phyloP scores from a whole-genome alignment of 2,329 filamentous ascomycete species.

The Teratosphaeria pseudoeucalypti region DNA sequence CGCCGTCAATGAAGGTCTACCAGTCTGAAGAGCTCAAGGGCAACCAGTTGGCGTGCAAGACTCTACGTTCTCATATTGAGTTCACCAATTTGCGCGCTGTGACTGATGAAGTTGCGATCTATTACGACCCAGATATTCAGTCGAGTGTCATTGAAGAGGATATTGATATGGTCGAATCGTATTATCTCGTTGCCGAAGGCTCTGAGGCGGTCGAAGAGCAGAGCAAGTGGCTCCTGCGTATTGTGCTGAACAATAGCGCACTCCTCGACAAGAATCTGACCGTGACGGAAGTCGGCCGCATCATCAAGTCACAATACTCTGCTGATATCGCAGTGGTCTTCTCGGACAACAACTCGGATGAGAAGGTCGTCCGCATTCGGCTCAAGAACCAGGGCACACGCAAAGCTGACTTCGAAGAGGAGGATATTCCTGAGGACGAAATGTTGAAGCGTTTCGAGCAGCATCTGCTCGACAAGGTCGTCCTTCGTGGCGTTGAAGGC shows the following conservation, averaged over 20 bases:
- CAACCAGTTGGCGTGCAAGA: constrained; percentile 72
- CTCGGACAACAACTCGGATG: constrained; percentile 94
- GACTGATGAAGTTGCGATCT: constrained; percentile 86
- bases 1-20: constrained; percentile 91
- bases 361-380: constrained; percentile 87
- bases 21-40: constrained; percentile 51
- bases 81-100: constrained; percentile 90
- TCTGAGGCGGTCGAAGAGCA: constrained; percentile 50
- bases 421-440: constrained; percentile 73
- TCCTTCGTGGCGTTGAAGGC: constrained; percentile 78
- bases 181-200: constrained; percentile 84
- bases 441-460: constrained; percentile 87
- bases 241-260: constrained; percentile 86
- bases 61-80: constrained; percentile 78
- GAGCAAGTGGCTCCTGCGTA: constrained; percentile 90
- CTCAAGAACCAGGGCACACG: constrained; percentile 31
- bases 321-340: constrained; percentile 85
- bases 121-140: constrained; percentile 88
- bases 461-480: constrained; percentile 83
- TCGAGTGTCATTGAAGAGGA: constrained; percentile 79
- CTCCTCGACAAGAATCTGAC: constrained; percentile 87
- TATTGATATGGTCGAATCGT: constrained; percentile 88
- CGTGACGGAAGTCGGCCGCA: constrained; percentile 80
- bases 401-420: constrained; percentile 53
- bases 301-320: constrained; percentile 81